Evolutionary conservation across 2,329 filamentous ascomycete genomes (phyloP).

Genomic region (Fusarium haematococcum): DNA sequence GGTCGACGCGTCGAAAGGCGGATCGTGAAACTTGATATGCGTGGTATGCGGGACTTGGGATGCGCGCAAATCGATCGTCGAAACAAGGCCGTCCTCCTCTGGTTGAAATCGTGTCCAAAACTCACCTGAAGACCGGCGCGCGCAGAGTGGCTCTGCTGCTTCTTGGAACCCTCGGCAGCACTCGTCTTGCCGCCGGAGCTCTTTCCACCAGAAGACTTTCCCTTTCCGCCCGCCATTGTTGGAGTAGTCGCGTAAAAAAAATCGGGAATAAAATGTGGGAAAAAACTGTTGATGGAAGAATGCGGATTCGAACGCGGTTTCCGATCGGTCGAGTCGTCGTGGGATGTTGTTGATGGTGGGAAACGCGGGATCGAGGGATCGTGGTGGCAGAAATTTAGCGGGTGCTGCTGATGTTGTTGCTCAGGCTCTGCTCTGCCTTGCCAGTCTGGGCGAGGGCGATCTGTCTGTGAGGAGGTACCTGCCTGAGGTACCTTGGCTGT

Average conservation of each 20-base stretch:
- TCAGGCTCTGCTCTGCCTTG: slow-evolving; percentile 30
- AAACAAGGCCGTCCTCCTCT: slow-evolving; percentile 25
- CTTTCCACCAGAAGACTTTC: slow-evolving; percentile 92
- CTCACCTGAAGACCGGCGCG: slow-evolving; percentile 96
- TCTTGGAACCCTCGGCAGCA: slow-evolving; percentile 76
- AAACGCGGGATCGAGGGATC: slow-evolving; percentile 43
- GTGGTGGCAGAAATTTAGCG: slow-evolving; percentile 48
- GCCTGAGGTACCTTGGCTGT: slow-evolving; percentile 27
- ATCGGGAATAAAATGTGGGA: slow-evolving; percentile 29
- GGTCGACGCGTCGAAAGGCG: slow-evolving; percentile 39
- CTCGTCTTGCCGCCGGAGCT: slow-evolving; percentile 81
- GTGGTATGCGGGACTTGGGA: slow-evolving; percentile 43
- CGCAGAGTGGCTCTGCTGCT: slow-evolving; percentile 95
- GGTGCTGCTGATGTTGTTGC: slow-evolving; percentile 47
- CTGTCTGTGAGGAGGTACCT: slow-evolving; percentile 32
- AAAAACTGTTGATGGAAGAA: slow-evolving; percentile 29
- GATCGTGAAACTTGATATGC: slow-evolving; percentile 36
- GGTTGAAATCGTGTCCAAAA: slow-evolving; percentile 14
- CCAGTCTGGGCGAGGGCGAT: slow-evolving; percentile 28
- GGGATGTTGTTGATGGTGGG: slow-evolving; percentile 44
- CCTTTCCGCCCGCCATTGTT: slow-evolving; percentile 87
- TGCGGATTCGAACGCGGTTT: slow-evolving; percentile 40
- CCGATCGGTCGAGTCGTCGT: slow-evolving; percentile 33
- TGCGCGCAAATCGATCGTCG: slow-evolving; percentile 39
- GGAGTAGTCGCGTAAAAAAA: slow-evolving; percentile 38